These are phyloP conservation scores for Alternaria incomplexa DNA, from an alignment of 2,329 filamentous ascomycete species.

Conservation along the genomic window DNA sequence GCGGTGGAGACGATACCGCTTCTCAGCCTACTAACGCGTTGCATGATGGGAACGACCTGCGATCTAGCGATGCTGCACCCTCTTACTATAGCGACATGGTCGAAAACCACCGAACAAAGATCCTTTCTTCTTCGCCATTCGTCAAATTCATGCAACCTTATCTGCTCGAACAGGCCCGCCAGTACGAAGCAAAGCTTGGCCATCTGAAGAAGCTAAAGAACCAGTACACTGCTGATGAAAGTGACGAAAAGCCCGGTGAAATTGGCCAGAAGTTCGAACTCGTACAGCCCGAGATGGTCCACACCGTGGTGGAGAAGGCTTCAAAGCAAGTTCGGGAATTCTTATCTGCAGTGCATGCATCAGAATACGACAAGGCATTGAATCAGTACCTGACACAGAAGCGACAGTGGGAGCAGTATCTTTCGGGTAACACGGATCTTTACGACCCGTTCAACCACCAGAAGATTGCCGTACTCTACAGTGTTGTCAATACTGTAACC, in stretches of 20 bases:
- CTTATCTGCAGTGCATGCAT: constrained; percentile 91
- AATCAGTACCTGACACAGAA: constrained; percentile 95
- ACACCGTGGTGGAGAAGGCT: constrained; percentile 77
- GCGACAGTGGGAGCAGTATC: constrained; percentile 93
- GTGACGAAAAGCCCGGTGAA: constrained; percentile 40
- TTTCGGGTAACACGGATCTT: constrained; percentile 83
- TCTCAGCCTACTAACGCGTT: constrained; percentile 8
- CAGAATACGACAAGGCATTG: constrained; percentile 93
- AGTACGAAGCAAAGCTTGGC: constrained; percentile 83
- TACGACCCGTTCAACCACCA: constrained; percentile 97
- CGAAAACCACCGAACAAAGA: constrained; percentile 88
- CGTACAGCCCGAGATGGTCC: constrained; percentile 95
- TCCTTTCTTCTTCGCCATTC: constrained; percentile 93
- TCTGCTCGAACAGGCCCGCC: constrained; percentile 86
- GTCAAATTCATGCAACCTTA: constrained; percentile 96
- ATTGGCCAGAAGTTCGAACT: constrained; percentile 78
- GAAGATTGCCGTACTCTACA: constrained; percentile 93
- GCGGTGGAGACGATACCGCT: neutral
- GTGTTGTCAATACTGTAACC: constrained; percentile 89
- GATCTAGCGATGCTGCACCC: constrained; percentile 79
- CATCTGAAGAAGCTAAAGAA: constrained; percentile 85
- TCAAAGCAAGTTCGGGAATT: constrained; percentile 91
- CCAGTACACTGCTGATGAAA: constrained; percentile 59
- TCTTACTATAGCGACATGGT: constrained; percentile 97
- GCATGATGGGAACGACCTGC: constrained; percentile 51